A percentile compares a stretch with the other conserved stretches of the same genome.
These are phyloP conservation scores for Didymella glomerata DNA, from an alignment of 2,329 filamentous ascomycete species.

Conservation along the genomic window DNA sequence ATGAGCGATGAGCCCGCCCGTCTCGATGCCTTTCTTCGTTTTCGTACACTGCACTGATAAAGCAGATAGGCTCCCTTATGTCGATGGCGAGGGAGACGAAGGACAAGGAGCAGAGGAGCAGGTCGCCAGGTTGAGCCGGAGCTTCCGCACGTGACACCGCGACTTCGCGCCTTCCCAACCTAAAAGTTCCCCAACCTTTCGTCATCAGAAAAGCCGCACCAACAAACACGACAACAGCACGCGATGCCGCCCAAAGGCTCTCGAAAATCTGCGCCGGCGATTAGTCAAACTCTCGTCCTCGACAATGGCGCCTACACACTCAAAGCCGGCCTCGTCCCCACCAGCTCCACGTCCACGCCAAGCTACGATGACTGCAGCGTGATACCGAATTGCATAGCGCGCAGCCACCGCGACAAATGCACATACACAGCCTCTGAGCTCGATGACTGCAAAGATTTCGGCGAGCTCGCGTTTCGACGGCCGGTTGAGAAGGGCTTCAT, in stretches of 20 bases:
- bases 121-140: neutral
- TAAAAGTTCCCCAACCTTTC: neutral
- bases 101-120: no score
- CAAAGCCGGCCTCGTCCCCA: conserved; percentile 79
- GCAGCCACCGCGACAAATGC: conserved; percentile 76
- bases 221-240: neutral
- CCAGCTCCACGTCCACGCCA: conserved; percentile 37
- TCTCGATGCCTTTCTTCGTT: no score
- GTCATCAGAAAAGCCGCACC: neutral
- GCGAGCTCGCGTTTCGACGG: conserved; percentile 84
- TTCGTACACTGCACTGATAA: no score
- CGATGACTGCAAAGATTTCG: conserved; percentile 82
- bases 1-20: no score
- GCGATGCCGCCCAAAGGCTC: conserved; percentile 46
- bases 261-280: conserved; percentile 34
- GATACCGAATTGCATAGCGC: conserved; percentile 88
- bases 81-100: no score
- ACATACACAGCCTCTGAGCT: conserved; percentile 83
- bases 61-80: no score
- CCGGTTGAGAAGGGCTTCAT: conserved; percentile 95
- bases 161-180: conserved; percentile 3
- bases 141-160: conserved; percentile 10
- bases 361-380: conserved; percentile 64
- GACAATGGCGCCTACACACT: conserved; percentile 93
- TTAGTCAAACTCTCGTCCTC: conserved; percentile 74